These are phyloP conservation scores for Fraxinus sp. DNA, from an alignment of 305 asterid genomes.

Conservation along the genomic window DNA sequence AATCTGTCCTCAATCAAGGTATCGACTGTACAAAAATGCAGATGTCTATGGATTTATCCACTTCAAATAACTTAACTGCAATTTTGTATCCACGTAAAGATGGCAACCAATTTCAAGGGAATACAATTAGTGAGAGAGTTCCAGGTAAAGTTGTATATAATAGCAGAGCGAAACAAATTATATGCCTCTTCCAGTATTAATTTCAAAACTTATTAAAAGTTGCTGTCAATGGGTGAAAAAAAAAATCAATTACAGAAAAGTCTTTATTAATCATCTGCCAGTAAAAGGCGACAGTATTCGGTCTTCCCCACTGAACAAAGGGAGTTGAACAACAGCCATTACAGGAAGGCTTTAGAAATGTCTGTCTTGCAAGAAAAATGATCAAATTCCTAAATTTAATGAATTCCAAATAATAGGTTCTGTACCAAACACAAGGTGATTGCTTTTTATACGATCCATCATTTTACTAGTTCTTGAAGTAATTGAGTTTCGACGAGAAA, in stretches of 20 bases:
- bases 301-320: not conserved
- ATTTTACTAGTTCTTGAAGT: not conserved
- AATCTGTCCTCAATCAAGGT: slow-evolving; percentile 1
- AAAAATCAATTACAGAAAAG: not conserved
- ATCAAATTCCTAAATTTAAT: not conserved
- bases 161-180: not conserved
- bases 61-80: not conserved
- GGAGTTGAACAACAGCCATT: not conserved
- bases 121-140: not conserved
- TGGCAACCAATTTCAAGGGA: not conserved
- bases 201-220: not conserved
- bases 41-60: not conserved
- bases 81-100: not conserved
- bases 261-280: not conserved
- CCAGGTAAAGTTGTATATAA: not conserved
- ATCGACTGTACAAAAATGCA: not conserved
- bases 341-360: not conserved
- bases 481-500: not conserved
- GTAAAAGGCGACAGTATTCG: not conserved
- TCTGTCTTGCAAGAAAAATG: not conserved
- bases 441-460: not conserved
- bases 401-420: not conserved
- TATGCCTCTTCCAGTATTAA: not conserved
- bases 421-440: not conserved
- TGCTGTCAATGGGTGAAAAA: not conserved